Conservation (phyloP, 495 filamentous ascomycete species). For the Talaromyces liani region DNA sequence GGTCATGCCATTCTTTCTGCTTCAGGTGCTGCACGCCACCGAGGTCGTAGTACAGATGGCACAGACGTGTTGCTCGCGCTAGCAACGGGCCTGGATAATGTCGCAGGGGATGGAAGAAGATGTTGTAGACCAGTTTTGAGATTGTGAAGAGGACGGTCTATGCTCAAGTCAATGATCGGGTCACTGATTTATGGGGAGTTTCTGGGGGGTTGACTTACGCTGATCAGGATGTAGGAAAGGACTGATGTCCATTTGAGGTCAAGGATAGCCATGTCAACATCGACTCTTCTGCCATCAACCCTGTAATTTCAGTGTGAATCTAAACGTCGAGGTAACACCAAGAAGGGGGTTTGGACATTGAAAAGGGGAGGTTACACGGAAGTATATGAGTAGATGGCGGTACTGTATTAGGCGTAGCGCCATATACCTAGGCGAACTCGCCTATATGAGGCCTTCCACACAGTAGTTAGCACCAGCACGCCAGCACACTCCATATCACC, state of each 20-base stretch:
- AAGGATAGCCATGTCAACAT: neutral
- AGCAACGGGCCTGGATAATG: constrained; percentile 22
- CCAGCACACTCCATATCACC: no score
- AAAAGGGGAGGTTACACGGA: neutral
- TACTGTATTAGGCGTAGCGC: no score
- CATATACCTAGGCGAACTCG: no score
- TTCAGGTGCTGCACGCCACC: constrained; percentile 9
- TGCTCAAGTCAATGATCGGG: neutral
- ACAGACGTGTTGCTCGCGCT: constrained; percentile 15
- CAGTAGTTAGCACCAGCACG: no score
- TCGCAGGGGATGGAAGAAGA: constrained; percentile 25
- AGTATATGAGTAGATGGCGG: no score
- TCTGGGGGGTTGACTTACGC: neutral
- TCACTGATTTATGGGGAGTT: neutral
- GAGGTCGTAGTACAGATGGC: constrained; percentile 10
- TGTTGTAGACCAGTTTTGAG: constrained; percentile 17
- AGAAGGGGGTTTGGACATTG: neutral
- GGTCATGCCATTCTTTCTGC: constrained; percentile 16
- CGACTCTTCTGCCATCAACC: neutral
- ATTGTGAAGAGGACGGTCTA: neutral
- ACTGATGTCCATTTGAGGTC: neutral
- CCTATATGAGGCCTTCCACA: no score
- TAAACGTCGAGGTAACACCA: neutral
- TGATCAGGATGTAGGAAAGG: neutral
- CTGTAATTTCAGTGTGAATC: neutral